A percentile compares a stretch with the other conserved stretches of the same genome.
Evolutionary conservation across 2,329 filamentous ascomycete species (phyloP).

Genomic region (Neofusicoccum parvum): DNA sequence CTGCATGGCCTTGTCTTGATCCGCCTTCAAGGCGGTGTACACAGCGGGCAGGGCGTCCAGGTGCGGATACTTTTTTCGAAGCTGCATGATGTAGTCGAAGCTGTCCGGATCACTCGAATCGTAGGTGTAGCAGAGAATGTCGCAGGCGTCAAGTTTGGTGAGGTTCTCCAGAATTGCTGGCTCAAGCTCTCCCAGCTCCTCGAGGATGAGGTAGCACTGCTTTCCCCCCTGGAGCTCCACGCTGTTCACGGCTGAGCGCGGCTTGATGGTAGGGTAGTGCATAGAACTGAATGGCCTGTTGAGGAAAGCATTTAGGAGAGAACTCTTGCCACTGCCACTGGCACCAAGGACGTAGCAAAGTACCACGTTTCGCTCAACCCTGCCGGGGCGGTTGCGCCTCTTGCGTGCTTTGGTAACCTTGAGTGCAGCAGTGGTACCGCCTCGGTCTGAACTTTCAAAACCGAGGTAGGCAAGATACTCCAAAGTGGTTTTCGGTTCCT

Average conservation of each 20-base stretch:
- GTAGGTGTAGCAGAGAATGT: slow-evolving; percentile 92
- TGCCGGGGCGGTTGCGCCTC: slow-evolving; percentile 74
- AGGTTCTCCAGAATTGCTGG: slow-evolving; percentile 91
- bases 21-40: slow-evolving; percentile 91
- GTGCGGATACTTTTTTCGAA: slow-evolving; percentile 77
- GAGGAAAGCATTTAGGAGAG: slow-evolving; percentile 86
- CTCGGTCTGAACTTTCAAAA: slow-evolving; percentile 77
- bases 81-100: slow-evolving; percentile 84
- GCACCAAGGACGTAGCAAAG: slow-evolving; percentile 90
- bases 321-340: slow-evolving; percentile 84
- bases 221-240: slow-evolving; percentile 95
- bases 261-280: slow-evolving; percentile 93
- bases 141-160: slow-evolving; percentile 86
- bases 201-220: slow-evolving; percentile 93
- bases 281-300: slow-evolving; percentile 81
- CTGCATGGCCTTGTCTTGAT: slow-evolving; percentile 96
- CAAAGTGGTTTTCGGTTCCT: slow-evolving; percentile 90
- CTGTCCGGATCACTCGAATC: slow-evolving; percentile 97
- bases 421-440: slow-evolving; percentile 78
- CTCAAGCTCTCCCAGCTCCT: slow-evolving; percentile 94
- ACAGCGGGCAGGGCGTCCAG: slow-evolving; percentile 88
- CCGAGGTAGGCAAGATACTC: slow-evolving; percentile 96
- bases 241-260: slow-evolving; percentile 89
- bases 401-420: slow-evolving; percentile 94
- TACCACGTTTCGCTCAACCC: slow-evolving; percentile 92